These are phyloP conservation scores for Suillus luteus DNA, from an alignment of 768 basidiomycete genomes.

Conservation along the genomic window DNA sequence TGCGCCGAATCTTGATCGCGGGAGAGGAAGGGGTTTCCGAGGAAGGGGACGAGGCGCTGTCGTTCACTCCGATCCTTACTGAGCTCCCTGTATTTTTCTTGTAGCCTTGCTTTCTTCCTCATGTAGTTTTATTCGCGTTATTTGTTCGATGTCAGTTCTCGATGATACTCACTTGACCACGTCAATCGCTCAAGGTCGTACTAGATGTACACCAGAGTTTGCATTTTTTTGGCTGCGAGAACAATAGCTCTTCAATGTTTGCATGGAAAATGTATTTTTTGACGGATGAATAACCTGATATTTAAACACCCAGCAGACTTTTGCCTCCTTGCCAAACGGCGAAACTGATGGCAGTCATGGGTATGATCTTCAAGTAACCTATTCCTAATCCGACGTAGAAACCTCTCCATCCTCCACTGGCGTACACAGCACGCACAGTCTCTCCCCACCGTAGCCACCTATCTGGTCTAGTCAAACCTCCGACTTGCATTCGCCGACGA, in stretches of 20 bases:
- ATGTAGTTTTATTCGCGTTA: neutral
- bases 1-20: constrained; percentile 30
- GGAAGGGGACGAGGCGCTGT: constrained; percentile 32
- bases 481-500: constrained; percentile 92
- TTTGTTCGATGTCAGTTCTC: neutral
- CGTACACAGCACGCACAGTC: constrained; percentile 69
- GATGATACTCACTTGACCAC: neutral
- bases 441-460: constrained; percentile 81
- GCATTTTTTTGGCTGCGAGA: neutral
- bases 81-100: constrained; percentile 7
- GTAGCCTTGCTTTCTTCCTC: constrained; percentile 1
- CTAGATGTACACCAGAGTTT: neutral
- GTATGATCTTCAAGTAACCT: constrained; percentile 92
- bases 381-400: constrained; percentile 92
- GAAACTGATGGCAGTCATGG: constrained; percentile 94
- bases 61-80: constrained; percentile 16
- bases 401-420: constrained; percentile 73
- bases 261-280: neutral
- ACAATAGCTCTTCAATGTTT: neutral
- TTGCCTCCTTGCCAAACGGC: constrained; percentile 76
- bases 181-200: neutral
- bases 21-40: constrained; percentile 33
- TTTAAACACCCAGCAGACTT: constrained; percentile 27
- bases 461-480: constrained; percentile 77
- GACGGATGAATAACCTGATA: neutral